These are phyloP conservation scores for Oxyria digyna DNA, from an alignment of 148 eudicot species.

Conservation along the genomic window DNA sequence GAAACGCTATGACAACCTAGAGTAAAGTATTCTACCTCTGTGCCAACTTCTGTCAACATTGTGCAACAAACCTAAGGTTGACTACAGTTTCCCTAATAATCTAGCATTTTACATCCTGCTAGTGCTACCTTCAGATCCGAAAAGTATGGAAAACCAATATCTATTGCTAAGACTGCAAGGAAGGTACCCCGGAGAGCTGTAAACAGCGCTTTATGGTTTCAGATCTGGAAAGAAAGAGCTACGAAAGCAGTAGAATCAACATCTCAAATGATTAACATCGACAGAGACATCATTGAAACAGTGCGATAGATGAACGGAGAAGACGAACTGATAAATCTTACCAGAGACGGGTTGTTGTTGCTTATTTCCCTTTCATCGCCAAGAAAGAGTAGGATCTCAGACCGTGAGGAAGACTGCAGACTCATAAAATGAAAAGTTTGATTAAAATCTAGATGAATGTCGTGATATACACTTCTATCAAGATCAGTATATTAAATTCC, in stretches of 20 bases:
- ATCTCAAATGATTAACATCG: not conserved
- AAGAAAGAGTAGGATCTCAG: not conserved
- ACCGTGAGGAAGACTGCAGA: slow-evolving; percentile 4
- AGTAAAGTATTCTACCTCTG: not conserved
- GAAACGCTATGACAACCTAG: not conserved
- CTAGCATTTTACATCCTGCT: not conserved
- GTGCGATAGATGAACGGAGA: not conserved
- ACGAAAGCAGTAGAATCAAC: not conserved
- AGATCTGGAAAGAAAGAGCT: not conserved
- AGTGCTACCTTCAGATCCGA: not conserved
- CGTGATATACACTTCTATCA: not conserved
- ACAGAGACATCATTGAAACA: not conserved
- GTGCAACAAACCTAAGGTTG: not conserved
- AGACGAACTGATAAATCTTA: not conserved
- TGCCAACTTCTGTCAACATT: not conserved
- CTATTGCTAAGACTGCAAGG: not conserved
- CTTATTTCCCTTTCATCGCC: not conserved
- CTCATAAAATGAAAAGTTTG: not conserved
- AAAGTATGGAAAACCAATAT: not conserved
- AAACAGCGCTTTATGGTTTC: not conserved
- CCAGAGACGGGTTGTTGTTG: not conserved
- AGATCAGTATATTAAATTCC: not conserved
- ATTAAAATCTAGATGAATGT: not conserved
- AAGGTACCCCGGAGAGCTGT: not conserved
- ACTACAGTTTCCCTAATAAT: not conserved